Conservation (phyloP, 2,329 filamentous ascomycete genomes). For the Cytospora chrysosperma region DNA sequence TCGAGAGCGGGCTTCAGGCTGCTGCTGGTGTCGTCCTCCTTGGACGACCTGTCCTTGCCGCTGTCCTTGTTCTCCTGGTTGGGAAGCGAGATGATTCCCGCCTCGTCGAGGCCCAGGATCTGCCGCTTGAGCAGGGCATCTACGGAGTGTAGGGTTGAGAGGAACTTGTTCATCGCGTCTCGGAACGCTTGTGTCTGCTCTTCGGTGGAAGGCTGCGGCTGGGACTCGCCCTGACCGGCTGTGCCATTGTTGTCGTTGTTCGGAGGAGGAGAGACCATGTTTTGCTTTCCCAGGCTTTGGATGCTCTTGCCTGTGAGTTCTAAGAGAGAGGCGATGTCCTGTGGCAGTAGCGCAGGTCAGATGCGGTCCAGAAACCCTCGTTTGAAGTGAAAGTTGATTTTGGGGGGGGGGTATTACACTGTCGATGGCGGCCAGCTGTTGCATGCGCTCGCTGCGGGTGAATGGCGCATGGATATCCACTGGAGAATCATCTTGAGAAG, state of each 20-base stretch:
- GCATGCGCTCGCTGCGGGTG: conserved; percentile 73
- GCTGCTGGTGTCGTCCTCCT: conserved; percentile 25
- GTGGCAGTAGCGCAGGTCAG: conserved; percentile 38
- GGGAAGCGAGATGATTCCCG: conserved; percentile 63
- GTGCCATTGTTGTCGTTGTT: conserved; percentile 32
- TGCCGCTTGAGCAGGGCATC: conserved; percentile 73
- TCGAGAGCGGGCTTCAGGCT: conserved; percentile 38
- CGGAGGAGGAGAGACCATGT: conserved; percentile 15
- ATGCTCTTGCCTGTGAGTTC: conserved; percentile 57
- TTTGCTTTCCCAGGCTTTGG: conserved; percentile 56
- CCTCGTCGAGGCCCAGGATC: conserved; percentile 79
- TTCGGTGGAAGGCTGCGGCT: conserved; percentile 33
- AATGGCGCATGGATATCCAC: conserved; percentile 51
- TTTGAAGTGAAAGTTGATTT: not conserved
- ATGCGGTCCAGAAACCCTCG: conserved; percentile 24
- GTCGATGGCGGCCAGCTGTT: conserved; percentile 78
- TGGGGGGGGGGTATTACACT: conserved; percentile 43
- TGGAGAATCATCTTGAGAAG: conserved; percentile 26
- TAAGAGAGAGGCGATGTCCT: conserved; percentile 48
- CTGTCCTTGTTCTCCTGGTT: conserved; percentile 31
- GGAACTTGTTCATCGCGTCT: conserved; percentile 63
- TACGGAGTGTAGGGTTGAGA: conserved; percentile 69
- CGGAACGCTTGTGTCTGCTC: conserved; percentile 59
- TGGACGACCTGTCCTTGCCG: conserved; percentile 24
- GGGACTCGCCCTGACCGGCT: conserved; percentile 1